Evolutionary conservation across 2,329 filamentous ascomycete species (phyloP).

Genomic region (Lasiodiplodia sp.): DNA sequence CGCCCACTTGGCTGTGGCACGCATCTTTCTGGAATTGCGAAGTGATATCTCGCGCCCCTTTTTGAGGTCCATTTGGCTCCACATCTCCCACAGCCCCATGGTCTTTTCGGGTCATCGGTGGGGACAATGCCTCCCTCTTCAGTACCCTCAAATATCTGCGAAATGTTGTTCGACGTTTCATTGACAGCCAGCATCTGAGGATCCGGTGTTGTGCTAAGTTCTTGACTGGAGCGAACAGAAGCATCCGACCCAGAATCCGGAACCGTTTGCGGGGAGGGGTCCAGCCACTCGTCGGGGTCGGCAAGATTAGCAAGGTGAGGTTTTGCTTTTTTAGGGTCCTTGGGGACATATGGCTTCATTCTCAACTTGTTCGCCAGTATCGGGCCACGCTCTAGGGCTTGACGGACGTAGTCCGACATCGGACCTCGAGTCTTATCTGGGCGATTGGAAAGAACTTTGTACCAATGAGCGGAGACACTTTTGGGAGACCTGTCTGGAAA

Average conservation of each 20-base stretch:
- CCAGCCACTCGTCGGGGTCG: not conserved
- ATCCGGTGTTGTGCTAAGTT: not conserved
- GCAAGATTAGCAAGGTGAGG: not conserved
- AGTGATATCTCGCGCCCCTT: not conserved
- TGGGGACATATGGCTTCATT: slow-evolving; percentile 9
- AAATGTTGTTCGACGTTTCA: not conserved
- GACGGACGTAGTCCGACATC: slow-evolving; percentile 8
- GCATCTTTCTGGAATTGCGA: not conserved
- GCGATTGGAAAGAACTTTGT: slow-evolving; percentile 31
- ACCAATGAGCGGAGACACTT: slow-evolving; percentile 35
- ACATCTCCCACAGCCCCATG: slow-evolving; percentile 6
- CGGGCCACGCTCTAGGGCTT: slow-evolving; percentile 5
- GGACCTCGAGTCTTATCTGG: not conserved
- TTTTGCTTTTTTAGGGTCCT: not conserved
- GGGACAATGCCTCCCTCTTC: not conserved
- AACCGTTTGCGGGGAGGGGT: not conserved
- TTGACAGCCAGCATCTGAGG: not conserved
- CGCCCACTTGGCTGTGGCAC: not conserved
- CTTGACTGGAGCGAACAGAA: not conserved
- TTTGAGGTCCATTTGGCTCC: not conserved
- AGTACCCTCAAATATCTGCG: no score
- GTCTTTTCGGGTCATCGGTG: not conserved
- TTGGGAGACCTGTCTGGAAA: slow-evolving; percentile 23
- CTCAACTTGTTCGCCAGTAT: slow-evolving; percentile 7
- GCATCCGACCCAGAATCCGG: not conserved